Evolutionary conservation across 202 grass and related monocot species (phyloP).

Genomic region (Carex arenaria): DNA sequence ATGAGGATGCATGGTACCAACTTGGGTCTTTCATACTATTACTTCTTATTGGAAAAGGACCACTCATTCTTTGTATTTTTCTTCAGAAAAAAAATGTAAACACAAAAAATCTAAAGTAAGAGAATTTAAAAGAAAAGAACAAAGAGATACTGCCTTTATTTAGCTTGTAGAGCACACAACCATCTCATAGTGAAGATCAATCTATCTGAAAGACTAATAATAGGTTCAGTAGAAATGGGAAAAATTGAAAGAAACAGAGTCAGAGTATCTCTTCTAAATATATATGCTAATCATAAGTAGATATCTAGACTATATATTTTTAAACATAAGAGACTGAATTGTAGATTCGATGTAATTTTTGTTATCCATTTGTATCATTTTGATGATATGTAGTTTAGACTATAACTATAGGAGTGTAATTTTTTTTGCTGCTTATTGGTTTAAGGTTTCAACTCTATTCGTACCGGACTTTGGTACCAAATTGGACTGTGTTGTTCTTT

Average conservation of each 20-base stretch:
- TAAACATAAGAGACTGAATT: not conserved
- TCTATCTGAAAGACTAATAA: not conserved
- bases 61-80: not conserved
- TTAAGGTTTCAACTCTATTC: too few species aligned
- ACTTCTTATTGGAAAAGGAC: not conserved
- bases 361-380: not conserved
- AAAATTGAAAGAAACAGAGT: not conserved
- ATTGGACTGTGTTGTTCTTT: too few species aligned
- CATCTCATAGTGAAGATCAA: not conserved
- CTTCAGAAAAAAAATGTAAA: not conserved
- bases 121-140: not conserved
- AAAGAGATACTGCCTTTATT: not conserved
- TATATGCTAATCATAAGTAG: slow-evolving; percentile 9
- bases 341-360: not conserved
- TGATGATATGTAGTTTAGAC: not conserved
- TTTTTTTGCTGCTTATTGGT: too few species aligned
- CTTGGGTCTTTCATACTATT: not conserved
- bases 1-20: not conserved
- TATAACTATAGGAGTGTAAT: too few species aligned
- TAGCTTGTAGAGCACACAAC: not conserved
- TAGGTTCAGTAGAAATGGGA: not conserved
- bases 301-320: not conserved
- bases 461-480: too few species aligned
- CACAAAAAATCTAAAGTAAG: not conserved
- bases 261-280: not conserved